Evolutionary conservation across 495 filamentous ascomycete genomes (phyloP).

Genomic region (Lophiotrema nucula): DNA sequence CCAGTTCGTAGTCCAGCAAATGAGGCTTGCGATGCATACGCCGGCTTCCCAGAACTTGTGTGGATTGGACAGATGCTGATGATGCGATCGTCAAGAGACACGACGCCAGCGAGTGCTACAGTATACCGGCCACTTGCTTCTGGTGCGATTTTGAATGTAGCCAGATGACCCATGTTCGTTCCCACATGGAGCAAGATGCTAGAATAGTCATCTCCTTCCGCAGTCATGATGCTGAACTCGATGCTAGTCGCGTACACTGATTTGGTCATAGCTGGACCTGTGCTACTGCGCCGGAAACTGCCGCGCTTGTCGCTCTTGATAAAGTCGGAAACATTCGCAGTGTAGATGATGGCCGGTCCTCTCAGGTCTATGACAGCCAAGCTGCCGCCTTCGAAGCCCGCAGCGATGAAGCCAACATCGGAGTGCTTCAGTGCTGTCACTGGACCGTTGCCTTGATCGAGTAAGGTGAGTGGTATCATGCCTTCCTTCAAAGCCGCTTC

Average conservation of each 20-base stretch:
- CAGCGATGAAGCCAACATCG: slow-evolving; percentile 86
- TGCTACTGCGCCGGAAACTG: slow-evolving; percentile 59
- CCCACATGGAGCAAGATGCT: slow-evolving; percentile 91
- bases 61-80: slow-evolving; percentile 76
- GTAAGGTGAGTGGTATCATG: slow-evolving; percentile 72
- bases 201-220: slow-evolving; percentile 90
- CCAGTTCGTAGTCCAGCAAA: slow-evolving; percentile 73
- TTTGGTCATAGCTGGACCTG: slow-evolving; percentile 43
- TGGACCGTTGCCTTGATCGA: slow-evolving; percentile 76
- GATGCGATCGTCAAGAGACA: slow-evolving; percentile 66
- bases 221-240: slow-evolving; percentile 89
- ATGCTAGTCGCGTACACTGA: slow-evolving; percentile 73
- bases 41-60: slow-evolving; percentile 70
- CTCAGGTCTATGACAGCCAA: slow-evolving; percentile 80
- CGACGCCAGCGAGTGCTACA: slow-evolving; percentile 67
- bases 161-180: slow-evolving; percentile 76
- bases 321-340: slow-evolving; percentile 63
- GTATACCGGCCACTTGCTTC: slow-evolving; percentile 64
- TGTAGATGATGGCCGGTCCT: slow-evolving; percentile 84
- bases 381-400: slow-evolving; percentile 76
- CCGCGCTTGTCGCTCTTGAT: slow-evolving; percentile 66
- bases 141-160: slow-evolving; percentile 87
- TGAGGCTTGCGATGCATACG: slow-evolving; percentile 67
- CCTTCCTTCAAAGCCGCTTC: slow-evolving; percentile 83
- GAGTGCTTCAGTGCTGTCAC: slow-evolving; percentile 78